phyloP scores from a whole-genome alignment of 1,139 yeast species.

The Yamadazyma taylorii region DNA sequence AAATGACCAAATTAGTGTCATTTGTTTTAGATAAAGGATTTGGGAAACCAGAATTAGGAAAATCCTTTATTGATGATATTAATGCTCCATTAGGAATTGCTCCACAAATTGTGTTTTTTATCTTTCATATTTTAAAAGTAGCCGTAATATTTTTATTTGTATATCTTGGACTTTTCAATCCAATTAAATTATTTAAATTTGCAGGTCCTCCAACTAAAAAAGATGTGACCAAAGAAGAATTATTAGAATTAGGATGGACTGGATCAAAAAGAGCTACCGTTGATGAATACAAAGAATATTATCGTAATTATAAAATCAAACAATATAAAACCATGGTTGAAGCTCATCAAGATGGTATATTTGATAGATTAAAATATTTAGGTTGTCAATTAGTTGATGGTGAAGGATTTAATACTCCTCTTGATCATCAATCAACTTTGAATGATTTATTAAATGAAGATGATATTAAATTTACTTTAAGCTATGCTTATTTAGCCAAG shows the following conservation, averaged over 20 bases:
- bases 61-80: constrained; percentile 49
- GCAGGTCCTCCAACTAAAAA: constrained; percentile 28
- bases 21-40: constrained; percentile 28
- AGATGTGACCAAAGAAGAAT: constrained; percentile 52
- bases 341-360: constrained; percentile 74
- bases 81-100: constrained; percentile 35
- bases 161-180: constrained; percentile 76
- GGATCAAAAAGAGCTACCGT: constrained; percentile 75
- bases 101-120: constrained; percentile 70
- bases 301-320: constrained; percentile 64
- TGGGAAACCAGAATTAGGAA: constrained; percentile 40
- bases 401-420: constrained; percentile 79
- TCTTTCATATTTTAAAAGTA: constrained; percentile 66
- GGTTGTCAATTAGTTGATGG: constrained; percentile 67
- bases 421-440: constrained; percentile 29
- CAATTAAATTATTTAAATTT: constrained; percentile 40
- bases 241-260: constrained; percentile 84
- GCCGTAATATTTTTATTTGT: constrained; percentile 56
- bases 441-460: constrained; percentile 27
- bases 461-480: constrained; percentile 43
- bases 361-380: constrained; percentile 56
- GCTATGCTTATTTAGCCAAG: constrained; percentile 53
- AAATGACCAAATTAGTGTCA: constrained; percentile 33
- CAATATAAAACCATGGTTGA: constrained; percentile 75
- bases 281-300: constrained; percentile 70